phyloP scores from a whole-genome alignment of 2,329 filamentous ascomycete genomes.

The Epichloe bromicola region DNA sequence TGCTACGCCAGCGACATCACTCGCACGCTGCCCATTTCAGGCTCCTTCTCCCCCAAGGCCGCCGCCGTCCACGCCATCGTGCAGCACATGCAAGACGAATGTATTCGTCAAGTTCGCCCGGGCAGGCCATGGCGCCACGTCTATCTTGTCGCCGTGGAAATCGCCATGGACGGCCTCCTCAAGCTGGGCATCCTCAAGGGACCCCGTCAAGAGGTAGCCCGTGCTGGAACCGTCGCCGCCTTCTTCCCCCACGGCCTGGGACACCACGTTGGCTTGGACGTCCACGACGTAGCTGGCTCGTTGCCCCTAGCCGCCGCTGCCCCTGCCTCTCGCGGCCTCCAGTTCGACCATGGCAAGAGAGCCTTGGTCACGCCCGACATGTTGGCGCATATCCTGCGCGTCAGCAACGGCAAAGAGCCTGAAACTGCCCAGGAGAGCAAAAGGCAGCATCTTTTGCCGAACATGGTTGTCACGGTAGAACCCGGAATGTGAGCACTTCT shows the following conservation, averaged over 20 bases:
- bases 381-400: constrained; percentile 12
- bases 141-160: constrained; percentile 57
- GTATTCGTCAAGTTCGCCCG: constrained; percentile 54
- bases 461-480: constrained; percentile 68
- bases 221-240: constrained; percentile 39
- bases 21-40: constrained; percentile 68
- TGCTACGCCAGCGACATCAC: constrained; percentile 88
- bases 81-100: constrained; percentile 65
- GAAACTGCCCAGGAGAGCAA: constrained; percentile 13
- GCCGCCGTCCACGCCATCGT: constrained; percentile 66
- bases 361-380: constrained; percentile 25
- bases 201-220: constrained; percentile 41
- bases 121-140: constrained; percentile 60
- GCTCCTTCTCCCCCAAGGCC: constrained; percentile 54
- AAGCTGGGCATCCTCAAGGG: constrained; percentile 59
- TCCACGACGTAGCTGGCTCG: constrained; percentile 42
- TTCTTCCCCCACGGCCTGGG: constrained; percentile 54
- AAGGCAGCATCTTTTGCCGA: constrained; percentile 34
- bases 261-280: constrained; percentile 53
- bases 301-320: constrained; percentile 21
- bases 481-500: constrained; percentile 48
- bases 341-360: constrained; percentile 26
- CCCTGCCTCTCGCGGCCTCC: constrained; percentile 19
- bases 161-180: constrained; percentile 60
- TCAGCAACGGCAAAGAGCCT: constrained; percentile 1